These are phyloP conservation scores for Dacryopinax spathularia DNA, from an alignment of 768 basidiomycete species.

Conservation along the genomic window DNA sequence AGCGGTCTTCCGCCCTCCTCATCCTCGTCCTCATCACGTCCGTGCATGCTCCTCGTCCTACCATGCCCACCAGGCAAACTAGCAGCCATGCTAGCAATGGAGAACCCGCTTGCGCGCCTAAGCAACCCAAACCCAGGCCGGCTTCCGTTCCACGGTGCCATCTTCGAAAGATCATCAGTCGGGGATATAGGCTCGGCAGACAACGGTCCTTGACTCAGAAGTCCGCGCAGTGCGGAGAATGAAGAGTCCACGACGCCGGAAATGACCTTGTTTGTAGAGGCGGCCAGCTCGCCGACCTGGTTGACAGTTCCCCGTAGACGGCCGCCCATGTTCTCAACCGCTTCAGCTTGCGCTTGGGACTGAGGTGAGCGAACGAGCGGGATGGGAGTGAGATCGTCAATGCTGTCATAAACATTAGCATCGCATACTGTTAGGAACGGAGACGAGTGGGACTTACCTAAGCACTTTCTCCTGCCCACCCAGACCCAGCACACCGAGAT, in stretches of 20 bases:
- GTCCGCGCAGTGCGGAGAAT: constrained; percentile 69
- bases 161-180: constrained; percentile 18
- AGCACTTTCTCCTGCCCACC: constrained; percentile 35
- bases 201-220: constrained; percentile 30
- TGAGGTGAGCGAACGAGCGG: constrained; percentile 37
- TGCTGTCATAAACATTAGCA: constrained; percentile 29
- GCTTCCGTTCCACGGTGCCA: constrained; percentile 30
- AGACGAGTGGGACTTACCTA: constrained; percentile 31
- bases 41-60: constrained; percentile 15
- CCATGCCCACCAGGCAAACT: constrained; percentile 44
- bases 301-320: constrained; percentile 61
- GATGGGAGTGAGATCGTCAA: constrained; percentile 69
- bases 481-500: constrained; percentile 56
- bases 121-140: constrained; percentile 52
- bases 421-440: neutral
- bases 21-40: constrained; percentile 23
- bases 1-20: constrained; percentile 13
- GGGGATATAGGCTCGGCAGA: constrained; percentile 17
- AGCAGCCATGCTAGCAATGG: constrained; percentile 62
- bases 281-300: constrained; percentile 50
- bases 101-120: constrained; percentile 64
- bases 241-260: constrained; percentile 81
- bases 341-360: neutral
- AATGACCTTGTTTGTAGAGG: constrained; percentile 64
- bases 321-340: constrained; percentile 17